Evolutionary conservation across 129 eudicot species (phyloP).

Genomic region (Dittrichia graveolens): DNA sequence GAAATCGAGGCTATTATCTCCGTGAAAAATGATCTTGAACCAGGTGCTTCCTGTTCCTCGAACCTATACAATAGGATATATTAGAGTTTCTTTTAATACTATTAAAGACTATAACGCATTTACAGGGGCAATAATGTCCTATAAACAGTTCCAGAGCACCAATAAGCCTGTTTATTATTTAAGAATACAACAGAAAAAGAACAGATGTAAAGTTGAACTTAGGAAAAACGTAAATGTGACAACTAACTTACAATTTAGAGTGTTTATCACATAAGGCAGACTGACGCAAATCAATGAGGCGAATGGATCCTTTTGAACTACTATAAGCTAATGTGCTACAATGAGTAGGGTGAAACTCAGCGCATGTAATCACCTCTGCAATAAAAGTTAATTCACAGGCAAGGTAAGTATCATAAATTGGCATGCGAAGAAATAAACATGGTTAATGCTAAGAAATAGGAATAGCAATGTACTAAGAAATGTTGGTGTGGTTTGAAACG

Average conservation of each 20-base stretch:
- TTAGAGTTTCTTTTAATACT: constrained; percentile 8
- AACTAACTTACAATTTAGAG: constrained; percentile 80
- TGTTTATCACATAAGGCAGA: constrained; percentile 94
- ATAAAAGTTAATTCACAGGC: constrained; percentile 12
- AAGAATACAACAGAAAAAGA: constrained; percentile 13
- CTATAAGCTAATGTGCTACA: constrained; percentile 96
- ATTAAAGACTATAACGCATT: neutral
- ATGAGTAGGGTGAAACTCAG: constrained; percentile 95
- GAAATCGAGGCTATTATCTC: constrained; percentile 98
- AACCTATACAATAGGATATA: constrained; percentile 52
- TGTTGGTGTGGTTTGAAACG: neutral
- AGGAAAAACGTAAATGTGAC: neutral
- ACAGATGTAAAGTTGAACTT: neutral
- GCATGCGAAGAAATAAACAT: neutral
- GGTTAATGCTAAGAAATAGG: neutral
- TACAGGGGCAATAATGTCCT: neutral
- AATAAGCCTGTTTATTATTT: neutral
- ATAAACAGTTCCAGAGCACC: neutral
- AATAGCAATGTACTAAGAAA: neutral
- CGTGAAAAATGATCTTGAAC: constrained; percentile 97
- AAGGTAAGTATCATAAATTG: constrained; percentile 20
- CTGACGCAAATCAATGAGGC: constrained; percentile 96
- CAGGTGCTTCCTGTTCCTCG: constrained; percentile 96
- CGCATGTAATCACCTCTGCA: constrained; percentile 97
- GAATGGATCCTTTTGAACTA: constrained; percentile 97